phyloP scores from a whole-genome alignment of 2,329 filamentous ascomycete species.

The Claviceps humidiphila region DNA sequence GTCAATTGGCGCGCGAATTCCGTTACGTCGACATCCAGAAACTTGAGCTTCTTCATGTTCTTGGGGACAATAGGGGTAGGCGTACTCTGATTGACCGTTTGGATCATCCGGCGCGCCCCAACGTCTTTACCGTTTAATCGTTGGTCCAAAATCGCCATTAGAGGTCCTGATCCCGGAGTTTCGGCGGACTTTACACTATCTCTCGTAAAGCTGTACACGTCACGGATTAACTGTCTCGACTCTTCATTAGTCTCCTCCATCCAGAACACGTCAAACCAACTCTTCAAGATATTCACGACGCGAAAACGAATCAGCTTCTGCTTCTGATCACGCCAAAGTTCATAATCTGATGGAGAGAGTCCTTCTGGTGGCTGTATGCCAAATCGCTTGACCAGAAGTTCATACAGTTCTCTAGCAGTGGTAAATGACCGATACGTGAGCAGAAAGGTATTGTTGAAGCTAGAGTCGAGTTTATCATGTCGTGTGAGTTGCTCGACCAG shows the following conservation, averaged over 20 bases:
- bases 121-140: constrained; percentile 79
- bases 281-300: constrained; percentile 95
- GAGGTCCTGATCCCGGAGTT: constrained; percentile 71
- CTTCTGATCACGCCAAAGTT: constrained; percentile 83
- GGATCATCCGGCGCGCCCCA: constrained; percentile 70
- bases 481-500: constrained; percentile 90
- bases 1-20: constrained; percentile 97
- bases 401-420: constrained; percentile 77
- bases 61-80: constrained; percentile 88
- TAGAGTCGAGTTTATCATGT: constrained; percentile 89
- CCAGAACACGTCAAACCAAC: constrained; percentile 98
- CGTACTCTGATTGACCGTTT: constrained; percentile 70
- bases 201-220: constrained; percentile 81
- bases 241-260: constrained; percentile 87
- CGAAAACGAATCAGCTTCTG: constrained; percentile 93
- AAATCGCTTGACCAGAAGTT: constrained; percentile 83
- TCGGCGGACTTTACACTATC: constrained; percentile 89
- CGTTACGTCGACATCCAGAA: constrained; percentile 87
- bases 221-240: constrained; percentile 70
- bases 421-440: constrained; percentile 96
- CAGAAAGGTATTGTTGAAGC: constrained; percentile 95
- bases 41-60: constrained; percentile 99
- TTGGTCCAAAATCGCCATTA: constrained; percentile 82
- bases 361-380: constrained; percentile 83
- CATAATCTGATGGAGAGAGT: constrained; percentile 60